Conservation (phyloP, 805 yeast genomes). For the Saccharomyces kudriavzevii region DNA sequence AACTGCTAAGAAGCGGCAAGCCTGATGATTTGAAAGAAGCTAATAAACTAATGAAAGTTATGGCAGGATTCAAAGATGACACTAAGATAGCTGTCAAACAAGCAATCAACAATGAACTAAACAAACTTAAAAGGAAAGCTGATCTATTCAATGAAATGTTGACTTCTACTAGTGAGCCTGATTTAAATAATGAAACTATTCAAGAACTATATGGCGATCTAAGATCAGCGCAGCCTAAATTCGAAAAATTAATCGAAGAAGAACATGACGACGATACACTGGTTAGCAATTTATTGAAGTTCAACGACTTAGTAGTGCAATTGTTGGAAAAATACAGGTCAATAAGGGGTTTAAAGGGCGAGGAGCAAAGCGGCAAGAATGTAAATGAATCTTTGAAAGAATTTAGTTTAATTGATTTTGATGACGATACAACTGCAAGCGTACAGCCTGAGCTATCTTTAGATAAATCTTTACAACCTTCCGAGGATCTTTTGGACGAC, state of each 20-base stretch:
- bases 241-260: slow-evolving; percentile 75
- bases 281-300: slow-evolving; percentile 52
- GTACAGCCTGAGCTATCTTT: slow-evolving; percentile 11
- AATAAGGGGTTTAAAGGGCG: slow-evolving; percentile 35
- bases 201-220: slow-evolving; percentile 70
- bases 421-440: slow-evolving; percentile 37
- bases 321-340: slow-evolving; percentile 59
- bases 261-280: slow-evolving; percentile 64
- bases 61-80: slow-evolving; percentile 96
- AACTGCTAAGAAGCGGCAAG: slow-evolving; percentile 86
- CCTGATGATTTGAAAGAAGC: slow-evolving; percentile 96
- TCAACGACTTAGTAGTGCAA: slow-evolving; percentile 70
- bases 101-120: slow-evolving; percentile 74
- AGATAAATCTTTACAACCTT: slow-evolving; percentile 2
- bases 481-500: slow-evolving; percentile 63
- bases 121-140: slow-evolving; percentile 74
- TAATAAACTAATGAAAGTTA: slow-evolving; percentile 89
- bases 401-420: slow-evolving; percentile 67
- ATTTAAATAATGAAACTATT: slow-evolving; percentile 52
- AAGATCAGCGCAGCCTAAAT: slow-evolving; percentile 78
- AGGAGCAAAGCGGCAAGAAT: slow-evolving; percentile 4
- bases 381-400: slow-evolving; percentile 32
- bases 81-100: slow-evolving; percentile 56
- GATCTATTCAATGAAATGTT: slow-evolving; percentile 86
- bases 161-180: slow-evolving; percentile 36